A percentile compares a stretch with the other conserved stretches of the same genome.
phyloP scores from a whole-genome alignment of 1,139 yeast genomes.

The Protomyces gravidus region DNA sequence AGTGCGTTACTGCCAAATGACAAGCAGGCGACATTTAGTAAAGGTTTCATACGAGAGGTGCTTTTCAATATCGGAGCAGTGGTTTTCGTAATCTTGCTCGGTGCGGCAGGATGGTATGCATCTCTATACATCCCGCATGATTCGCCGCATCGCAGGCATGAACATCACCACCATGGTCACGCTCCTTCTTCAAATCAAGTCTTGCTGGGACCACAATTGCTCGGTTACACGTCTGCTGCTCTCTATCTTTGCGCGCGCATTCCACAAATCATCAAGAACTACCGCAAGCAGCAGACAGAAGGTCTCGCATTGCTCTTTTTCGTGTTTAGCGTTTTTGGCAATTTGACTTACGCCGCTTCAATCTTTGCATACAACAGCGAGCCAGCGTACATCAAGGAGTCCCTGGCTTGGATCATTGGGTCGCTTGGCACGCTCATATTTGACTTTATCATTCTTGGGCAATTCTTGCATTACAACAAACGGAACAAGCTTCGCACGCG shows the following conservation, averaged over 20 bases:
- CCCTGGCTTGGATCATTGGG: slow-evolving; percentile 24
- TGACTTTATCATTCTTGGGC: slow-evolving; percentile 13
- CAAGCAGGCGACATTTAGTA: background rate
- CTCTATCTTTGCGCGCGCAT: slow-evolving; percentile 71
- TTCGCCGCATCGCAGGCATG: background rate
- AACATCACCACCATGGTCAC: background rate
- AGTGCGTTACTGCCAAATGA: background rate
- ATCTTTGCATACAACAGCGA: slow-evolving; percentile 44
- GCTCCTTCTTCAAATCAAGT: slow-evolving; percentile 33
- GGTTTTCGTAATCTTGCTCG: slow-evolving; percentile 4
- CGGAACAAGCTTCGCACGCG: background rate
- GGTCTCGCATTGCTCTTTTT: slow-evolving; percentile 69
- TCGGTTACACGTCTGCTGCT: slow-evolving; percentile 67
- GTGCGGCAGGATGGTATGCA: slow-evolving; percentile 27
- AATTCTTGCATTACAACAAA: slow-evolving; percentile 8
- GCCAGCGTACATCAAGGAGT: background rate
- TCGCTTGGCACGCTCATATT: slow-evolving; percentile 17
- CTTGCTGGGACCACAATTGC: slow-evolving; percentile 52
- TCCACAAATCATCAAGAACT: slow-evolving; percentile 73
- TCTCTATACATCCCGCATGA: slow-evolving; percentile 28
- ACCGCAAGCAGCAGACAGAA: slow-evolving; percentile 62
- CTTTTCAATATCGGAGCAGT: slow-evolving; percentile 9
- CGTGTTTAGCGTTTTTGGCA: slow-evolving; percentile 71
- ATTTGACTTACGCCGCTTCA: slow-evolving; percentile 71
- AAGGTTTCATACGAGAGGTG: background rate